A percentile compares a stretch with the other conserved stretches of the same genome.
phyloP scores from a whole-genome alignment of 129 eudicot species.

The Solidago caesia region DNA sequence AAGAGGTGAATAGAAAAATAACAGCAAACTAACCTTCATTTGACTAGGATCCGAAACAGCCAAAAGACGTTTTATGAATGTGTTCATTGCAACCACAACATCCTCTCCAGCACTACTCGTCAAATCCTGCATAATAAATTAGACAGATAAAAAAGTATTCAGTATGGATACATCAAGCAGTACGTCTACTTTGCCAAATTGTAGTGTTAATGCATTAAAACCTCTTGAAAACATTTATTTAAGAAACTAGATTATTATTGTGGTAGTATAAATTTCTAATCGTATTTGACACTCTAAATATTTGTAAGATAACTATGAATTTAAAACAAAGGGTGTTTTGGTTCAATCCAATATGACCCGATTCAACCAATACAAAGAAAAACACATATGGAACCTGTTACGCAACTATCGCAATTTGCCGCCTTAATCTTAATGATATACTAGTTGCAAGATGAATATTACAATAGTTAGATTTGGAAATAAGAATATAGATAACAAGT shows the following conservation, averaged over 20 bases:
- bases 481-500: constrained; percentile 1
- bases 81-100: constrained; percentile 89
- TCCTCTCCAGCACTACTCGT: constrained; percentile 97
- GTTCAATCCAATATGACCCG: background rate
- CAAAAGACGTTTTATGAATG: constrained; percentile 87
- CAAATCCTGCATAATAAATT: constrained; percentile 63
- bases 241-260: background rate
- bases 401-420: background rate
- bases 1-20: background rate
- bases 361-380: background rate
- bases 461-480: background rate
- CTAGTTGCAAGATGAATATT: background rate
- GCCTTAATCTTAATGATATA: background rate
- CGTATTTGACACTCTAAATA: background rate
- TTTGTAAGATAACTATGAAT: background rate
- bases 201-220: background rate
- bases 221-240: background rate
- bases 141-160: constrained; percentile 2
- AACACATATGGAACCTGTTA: background rate
- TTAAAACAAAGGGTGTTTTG: background rate
- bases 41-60: constrained; percentile 89
- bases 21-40: constrained; percentile 62
- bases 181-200: background rate
- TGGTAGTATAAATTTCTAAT: background rate
- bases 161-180: constrained; percentile 18